A percentile compares a stretch with the other conserved stretches of the same genome.
Evolutionary conservation across 805 yeast genomes (phyloP).

Genomic region (Suhomyces prunicola): DNA sequence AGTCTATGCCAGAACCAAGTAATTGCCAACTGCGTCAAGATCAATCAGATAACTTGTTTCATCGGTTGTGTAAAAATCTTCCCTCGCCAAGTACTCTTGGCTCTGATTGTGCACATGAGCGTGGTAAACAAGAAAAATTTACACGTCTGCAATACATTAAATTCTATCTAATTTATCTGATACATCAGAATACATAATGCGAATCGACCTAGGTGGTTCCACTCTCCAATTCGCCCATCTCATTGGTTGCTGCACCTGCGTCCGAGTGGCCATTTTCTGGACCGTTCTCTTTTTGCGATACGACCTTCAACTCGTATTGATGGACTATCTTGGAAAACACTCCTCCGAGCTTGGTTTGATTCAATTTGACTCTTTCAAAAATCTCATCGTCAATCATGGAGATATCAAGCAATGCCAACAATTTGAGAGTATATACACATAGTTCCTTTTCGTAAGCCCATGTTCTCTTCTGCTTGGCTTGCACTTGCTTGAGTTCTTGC

Average conservation of each 20-base stretch:
- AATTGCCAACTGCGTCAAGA: not conserved
- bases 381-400: slow-evolving; percentile 27
- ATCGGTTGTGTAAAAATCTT: not conserved
- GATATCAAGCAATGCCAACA: slow-evolving; percentile 32
- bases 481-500: not conserved
- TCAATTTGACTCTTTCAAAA: slow-evolving; percentile 34
- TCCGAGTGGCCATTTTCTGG: not conserved
- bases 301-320: slow-evolving; percentile 11
- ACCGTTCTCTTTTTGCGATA: not conserved
- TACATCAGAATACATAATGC: not conserved
- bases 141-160: not conserved
- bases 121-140: not conserved
- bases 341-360: slow-evolving; percentile 33
- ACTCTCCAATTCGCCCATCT: not conserved
- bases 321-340: slow-evolving; percentile 22
- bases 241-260: not conserved
- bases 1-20: not conserved
- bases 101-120: slow-evolving; percentile 1
- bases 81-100: not conserved
- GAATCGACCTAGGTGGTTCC: not conserved
- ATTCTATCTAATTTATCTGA: not conserved
- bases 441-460: slow-evolving; percentile 43
- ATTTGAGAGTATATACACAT: slow-evolving; percentile 40
- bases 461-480: slow-evolving; percentile 2
- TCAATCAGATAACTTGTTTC: not conserved